Base-by-base conservation (phyloP, 2,329 filamentous ascomycete species). In the Chaetomiaceae sp. region DNA sequence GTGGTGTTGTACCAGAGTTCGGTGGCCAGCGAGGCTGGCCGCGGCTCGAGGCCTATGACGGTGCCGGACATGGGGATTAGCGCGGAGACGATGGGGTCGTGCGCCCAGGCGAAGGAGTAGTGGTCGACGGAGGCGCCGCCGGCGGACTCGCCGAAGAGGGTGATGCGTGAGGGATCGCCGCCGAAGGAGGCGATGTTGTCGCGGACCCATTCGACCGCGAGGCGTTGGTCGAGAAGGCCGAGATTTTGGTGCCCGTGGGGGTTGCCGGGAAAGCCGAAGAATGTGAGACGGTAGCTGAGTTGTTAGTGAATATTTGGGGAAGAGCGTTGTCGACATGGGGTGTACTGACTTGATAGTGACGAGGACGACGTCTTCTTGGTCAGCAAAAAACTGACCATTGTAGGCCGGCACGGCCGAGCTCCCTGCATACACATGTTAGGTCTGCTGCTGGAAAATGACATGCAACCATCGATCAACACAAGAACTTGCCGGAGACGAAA, bases 151-250 rank as follows among this genome's bases (percentile, higher is more conserved):
- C 75, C 75, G 36, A 69, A 69, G 10, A 75, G 66, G 1, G 67
- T 67, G 54, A 76, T 75, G 9, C 63, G 62, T 5, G 51, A 33
- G 0, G 68, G 62, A 50, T 75, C 70, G 20, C 77, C 77, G 36
- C 75, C 74, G 54, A 79, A 79, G 1, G 60, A 61, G 6, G 61
- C 68, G 23, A 75, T 71, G 57, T 79, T 78, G 48, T 72, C 66
- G 5, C 66, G 69, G 0, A 77, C 62, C 77, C 77, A 79, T 63
- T 78, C 73, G 0, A 79, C 64, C 0, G 75, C 75, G 0, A 69
- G 56, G 2, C 75, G 71, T 57, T 80, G 77, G 58, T 82, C 77
- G 1, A 71, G 66, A 3, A 80, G 61, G 1, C 75, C 77, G 2
- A 75, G 59, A 50, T 80, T 80, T 32, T 69, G 66, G 0, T 51